phyloP scores from a whole-genome alignment of 164 flowering plant species.

The Stephania japonica region DNA sequence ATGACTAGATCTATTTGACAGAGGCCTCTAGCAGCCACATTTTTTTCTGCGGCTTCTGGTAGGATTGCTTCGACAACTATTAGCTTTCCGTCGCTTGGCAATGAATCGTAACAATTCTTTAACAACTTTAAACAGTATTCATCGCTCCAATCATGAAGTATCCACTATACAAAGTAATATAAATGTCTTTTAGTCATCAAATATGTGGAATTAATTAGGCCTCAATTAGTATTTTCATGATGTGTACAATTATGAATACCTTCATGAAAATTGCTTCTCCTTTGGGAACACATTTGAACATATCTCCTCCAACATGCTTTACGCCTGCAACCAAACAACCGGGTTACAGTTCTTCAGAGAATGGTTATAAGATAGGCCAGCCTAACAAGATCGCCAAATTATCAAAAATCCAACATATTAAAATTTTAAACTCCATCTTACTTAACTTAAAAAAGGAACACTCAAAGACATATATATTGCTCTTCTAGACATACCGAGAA shows the following conservation, averaged over 20 bases:
- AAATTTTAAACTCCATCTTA: too few relatives aligned
- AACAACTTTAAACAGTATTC: conserved; percentile 17
- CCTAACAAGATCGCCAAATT: neutral
- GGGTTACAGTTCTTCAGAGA: too few relatives aligned
- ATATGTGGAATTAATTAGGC: too few relatives aligned
- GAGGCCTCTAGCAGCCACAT: neutral
- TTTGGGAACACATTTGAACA: conserved; percentile 27
- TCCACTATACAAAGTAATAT: conserved; percentile 11
- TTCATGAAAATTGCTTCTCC: conserved; percentile 38
- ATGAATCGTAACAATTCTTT: conserved; percentile 23
- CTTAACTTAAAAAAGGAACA: neutral
- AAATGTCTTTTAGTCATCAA: neutral
- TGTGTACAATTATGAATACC: conserved; percentile 9
- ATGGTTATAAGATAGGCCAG: neutral
- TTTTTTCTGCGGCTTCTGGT: neutral
- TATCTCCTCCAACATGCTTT: conserved; percentile 33
- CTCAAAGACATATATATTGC: neutral
- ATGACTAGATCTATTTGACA: conserved; percentile 10
- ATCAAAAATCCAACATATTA: neutral
- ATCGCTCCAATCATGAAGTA: conserved; percentile 26
- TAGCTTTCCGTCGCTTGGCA: conserved; percentile 24
- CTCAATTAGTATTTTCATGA: too few relatives aligned
- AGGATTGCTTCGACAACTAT: conserved; percentile 14
- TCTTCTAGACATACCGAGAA: conserved; percentile 5
- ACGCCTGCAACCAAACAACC: conserved; percentile 13